phyloP scores from a whole-genome alignment of 2,329 filamentous ascomycete genomes.

The Nannizziopsis barbatae region DNA sequence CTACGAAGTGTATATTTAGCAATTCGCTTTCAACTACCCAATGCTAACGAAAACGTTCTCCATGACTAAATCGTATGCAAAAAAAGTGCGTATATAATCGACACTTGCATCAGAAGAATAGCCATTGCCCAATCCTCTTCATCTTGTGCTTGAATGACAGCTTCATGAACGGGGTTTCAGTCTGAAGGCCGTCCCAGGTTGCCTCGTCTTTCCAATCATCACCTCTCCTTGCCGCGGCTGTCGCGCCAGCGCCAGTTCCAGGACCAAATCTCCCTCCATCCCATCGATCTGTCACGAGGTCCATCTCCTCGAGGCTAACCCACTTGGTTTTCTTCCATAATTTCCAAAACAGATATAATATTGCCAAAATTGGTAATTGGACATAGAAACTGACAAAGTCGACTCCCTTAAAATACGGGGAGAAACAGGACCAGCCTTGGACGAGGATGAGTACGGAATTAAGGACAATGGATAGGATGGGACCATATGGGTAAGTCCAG shows the following conservation, averaged over 20 bases:
- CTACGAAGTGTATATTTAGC: too few relatives aligned
- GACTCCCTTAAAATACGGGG: constrained; percentile 46
- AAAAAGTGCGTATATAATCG: background rate
- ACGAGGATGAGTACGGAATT: constrained; percentile 52
- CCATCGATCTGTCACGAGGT: constrained; percentile 41
- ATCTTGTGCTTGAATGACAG: constrained; percentile 18
- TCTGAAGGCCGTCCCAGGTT: constrained; percentile 11
- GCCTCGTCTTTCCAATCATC: constrained; percentile 8
- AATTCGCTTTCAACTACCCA: too few relatives aligned
- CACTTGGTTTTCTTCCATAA: constrained; percentile 36
- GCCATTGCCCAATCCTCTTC: constrained; percentile 29
- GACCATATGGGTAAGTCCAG: constrained; percentile 55
- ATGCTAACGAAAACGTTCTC: too few relatives aligned
- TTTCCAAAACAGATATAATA: constrained; percentile 49
- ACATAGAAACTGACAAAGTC: constrained; percentile 55
- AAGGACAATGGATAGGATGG: constrained; percentile 45
- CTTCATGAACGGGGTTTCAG: constrained; percentile 15
- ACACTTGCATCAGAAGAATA: constrained; percentile 26
- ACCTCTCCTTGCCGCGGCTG: constrained; percentile 1
- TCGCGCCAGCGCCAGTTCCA: constrained; percentile 22
- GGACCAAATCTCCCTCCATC: constrained; percentile 21
- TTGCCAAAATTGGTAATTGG: constrained; percentile 49
- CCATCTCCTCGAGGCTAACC: constrained; percentile 39
- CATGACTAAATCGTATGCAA: too few relatives aligned
- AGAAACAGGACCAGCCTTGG: constrained; percentile 52